Evolutionary conservation across 1,284 basidiomycete species (phyloP), one percentile per base, ranked within the genome.

Genomic region (Ceraceosorus guamensis): DNA sequence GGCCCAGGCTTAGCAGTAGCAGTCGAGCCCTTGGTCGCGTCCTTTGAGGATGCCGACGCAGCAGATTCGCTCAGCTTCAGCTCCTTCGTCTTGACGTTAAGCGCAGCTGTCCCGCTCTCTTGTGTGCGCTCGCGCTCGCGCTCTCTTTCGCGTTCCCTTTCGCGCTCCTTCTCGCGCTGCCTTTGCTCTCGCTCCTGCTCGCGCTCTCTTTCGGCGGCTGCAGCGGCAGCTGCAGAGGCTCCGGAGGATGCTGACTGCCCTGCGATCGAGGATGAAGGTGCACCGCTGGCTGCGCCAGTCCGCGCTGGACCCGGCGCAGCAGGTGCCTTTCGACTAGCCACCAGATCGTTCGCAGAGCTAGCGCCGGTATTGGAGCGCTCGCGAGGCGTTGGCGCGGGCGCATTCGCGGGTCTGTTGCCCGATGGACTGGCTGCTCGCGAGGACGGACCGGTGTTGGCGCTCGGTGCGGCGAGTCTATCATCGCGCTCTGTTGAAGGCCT

Each of bases 31-130:
- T 45, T 43, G 24, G 69, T 48, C 2, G 76, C 79, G 32, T 82
- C 79, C 6, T 82, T 79, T 2, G 81, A 71, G 44, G 76, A 78
- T 2, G 82, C 79, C 11, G 44, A 32, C 1, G 61, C 30, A 7
- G 33, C 7, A 4, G 59, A 48, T 4, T 56, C 57, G 18, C 52
- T 53, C 13, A 72, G 61, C 56, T 70, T 72, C 54, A 72, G 61
- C 56, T 72, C 70, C 52, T 72, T 72, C 46, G 70, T 62, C 59
- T 72, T 72, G 60, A 69, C 63, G 56, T 67, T 71, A 51, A 72
- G 60, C 6, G 63, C 70, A 2, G 58, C 55, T 8, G 61, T 59
- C 10, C 53, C 50, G n/a, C 45, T 48, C 24, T 51, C 57, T 24
- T 24, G 24, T 3, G 24, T 24, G 16, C 43, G 48, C 50, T 55